A percentile compares a stretch with the other conserved stretches of the same genome.
Evolutionary conservation across 2,329 filamentous ascomycete genomes (phyloP).

Genomic region (Aspergillus sojae): DNA sequence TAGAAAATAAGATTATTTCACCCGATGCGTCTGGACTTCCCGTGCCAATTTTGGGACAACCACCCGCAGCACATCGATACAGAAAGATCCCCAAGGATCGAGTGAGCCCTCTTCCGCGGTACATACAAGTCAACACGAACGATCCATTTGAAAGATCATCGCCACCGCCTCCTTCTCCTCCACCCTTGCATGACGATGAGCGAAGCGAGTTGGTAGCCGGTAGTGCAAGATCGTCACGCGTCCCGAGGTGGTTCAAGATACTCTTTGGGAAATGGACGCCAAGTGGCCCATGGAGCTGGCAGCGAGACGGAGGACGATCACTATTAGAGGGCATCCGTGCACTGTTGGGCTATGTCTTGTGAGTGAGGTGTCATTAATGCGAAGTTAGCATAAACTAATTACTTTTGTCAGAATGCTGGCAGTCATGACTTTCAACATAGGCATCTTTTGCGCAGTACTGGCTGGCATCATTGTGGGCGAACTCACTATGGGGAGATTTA

Average conservation of each 20-base stretch:
- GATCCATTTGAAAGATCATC: background rate
- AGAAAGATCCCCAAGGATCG: constrained; percentile 6
- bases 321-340: constrained; percentile 14
- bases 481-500: constrained; percentile 14
- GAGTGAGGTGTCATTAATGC: background rate
- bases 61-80: background rate
- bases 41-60: background rate
- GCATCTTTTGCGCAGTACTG: constrained; percentile 15
- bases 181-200: background rate
- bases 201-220: background rate
- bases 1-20: constrained; percentile 1
- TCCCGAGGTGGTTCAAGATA: background rate
- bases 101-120: constrained; percentile 10
- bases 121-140: background rate
- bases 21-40: background rate
- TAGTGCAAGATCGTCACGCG: background rate
- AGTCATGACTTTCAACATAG: constrained; percentile 20
- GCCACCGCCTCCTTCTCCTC: background rate
- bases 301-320: constrained; percentile 4
- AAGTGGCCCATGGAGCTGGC: constrained; percentile 3
- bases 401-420: constrained; percentile 15
- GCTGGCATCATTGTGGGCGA: constrained; percentile 14
- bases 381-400: background rate
- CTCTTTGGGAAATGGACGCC: background rate
- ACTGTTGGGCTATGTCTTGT: constrained; percentile 16